These are phyloP conservation scores for Plasmodium yoelii DNA, from an alignment of 169 alveolate genomes.

Conservation along the genomic window DNA sequence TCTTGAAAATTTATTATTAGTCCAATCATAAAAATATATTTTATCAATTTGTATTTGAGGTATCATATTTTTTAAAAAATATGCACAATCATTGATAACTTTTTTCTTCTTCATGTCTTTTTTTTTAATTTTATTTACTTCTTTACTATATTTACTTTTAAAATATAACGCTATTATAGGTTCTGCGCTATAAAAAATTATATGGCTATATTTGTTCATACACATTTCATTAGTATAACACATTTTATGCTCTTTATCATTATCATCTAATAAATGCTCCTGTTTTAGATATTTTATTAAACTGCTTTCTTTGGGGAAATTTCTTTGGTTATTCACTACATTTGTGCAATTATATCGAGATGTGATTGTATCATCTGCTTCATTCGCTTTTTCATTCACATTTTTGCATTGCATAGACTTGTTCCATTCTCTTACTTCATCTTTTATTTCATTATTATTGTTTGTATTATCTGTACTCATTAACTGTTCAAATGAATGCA, in stretches of 20 bases:
- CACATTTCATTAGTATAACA: neutral
- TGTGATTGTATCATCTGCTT: no score
- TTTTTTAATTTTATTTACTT: neutral
- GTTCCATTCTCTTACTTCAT: no score
- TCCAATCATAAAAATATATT: conserved; percentile 62
- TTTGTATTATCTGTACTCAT: no score
- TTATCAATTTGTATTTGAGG: conserved; percentile 40
- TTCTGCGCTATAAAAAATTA: conserved; percentile 34
- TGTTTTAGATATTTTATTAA: conserved; percentile 16
- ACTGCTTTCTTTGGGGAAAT: neutral
- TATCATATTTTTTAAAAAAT: conserved; percentile 17
- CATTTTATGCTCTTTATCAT: neutral
- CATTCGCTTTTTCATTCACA: no score
- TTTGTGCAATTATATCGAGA: no score
- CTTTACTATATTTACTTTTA: conserved; percentile 19
- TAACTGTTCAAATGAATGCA: no score
- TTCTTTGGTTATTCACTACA: neutral
- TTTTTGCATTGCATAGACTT: no score
- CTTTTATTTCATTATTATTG: no score
- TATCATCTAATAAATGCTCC: conserved; percentile 14
- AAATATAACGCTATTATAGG: conserved; percentile 43
- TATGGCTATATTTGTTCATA: conserved; percentile 31
- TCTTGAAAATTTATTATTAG: conserved; percentile 33
- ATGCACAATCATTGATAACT: conserved; percentile 9
- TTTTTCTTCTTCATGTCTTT: neutral